phyloP scores from a whole-genome alignment of 2,329 filamentous ascomycete species.

The Ophiostoma sp. region DNA sequence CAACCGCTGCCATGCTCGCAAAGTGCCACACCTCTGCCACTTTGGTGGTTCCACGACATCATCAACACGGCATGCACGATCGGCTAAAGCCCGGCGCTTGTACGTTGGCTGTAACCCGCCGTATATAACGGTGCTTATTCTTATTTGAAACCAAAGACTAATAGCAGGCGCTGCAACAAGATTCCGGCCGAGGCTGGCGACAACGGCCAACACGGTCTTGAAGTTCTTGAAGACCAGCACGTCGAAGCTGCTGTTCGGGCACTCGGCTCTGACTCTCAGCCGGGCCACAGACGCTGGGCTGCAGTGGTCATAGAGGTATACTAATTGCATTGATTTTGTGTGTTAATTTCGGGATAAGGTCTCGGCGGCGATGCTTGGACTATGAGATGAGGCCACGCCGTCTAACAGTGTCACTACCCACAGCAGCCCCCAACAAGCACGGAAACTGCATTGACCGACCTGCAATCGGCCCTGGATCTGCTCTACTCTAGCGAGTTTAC shows the following conservation, averaged over 20 bases:
- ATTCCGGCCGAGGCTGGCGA: not conserved
- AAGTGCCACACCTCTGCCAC: constrained; percentile 45
- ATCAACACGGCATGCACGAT: not conserved
- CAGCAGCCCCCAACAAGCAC: not conserved
- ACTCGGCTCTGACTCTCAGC: not conserved
- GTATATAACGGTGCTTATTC: not conserved
- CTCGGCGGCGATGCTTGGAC: not conserved
- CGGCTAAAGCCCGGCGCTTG: not conserved
- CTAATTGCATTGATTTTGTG: too few species aligned
- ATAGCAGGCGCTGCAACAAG: not conserved
- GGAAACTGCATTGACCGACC: not conserved
- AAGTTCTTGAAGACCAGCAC: not conserved
- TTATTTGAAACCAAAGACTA: not conserved
- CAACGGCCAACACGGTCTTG: not conserved
- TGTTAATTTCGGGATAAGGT: too few species aligned
- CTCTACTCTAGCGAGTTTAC: not conserved
- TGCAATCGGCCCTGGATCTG: not conserved
- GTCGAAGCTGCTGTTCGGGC: not conserved
- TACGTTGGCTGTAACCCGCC: not conserved
- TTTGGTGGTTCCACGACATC: constrained; percentile 33
- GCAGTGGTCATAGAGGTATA: not conserved
- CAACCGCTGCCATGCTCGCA: constrained; percentile 45
- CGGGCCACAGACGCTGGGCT: not conserved
- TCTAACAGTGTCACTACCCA: not conserved
- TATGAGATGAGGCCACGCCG: not conserved